Base-by-base conservation (phyloP, 257 asterid species). In the Knoxia roxburghii region DNA sequence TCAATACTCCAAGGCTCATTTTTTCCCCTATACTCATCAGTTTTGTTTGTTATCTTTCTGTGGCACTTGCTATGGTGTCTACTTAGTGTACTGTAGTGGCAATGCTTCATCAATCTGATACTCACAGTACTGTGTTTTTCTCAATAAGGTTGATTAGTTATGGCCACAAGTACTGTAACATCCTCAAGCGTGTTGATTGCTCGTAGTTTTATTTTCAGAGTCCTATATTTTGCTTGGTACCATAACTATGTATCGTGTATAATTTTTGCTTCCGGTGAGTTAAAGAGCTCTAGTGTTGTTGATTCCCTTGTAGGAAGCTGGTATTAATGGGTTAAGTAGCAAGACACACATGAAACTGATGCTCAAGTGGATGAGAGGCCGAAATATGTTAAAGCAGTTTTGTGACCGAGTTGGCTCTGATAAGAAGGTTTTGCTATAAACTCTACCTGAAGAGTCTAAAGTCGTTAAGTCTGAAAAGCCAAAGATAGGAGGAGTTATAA, bases 321-420 rank as follows among this genome's bases (percentile, higher is more conserved):
- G 86, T 32, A 72, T 92, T 66, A 79, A 75, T 72, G 96, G 96
- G 78, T 65, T 92, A 64, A 75, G 45, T 72, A 92, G 96, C 91
- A 92, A 92, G 81, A 89, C 95, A 8, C 97, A 87, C 85, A 76
- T 89, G 94, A 92, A 92, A 78, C 68, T 92, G 73, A 76, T 92
- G 91, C 89, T 92, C 40, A 86, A 92, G 80, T 92, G 98, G 97
- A 92, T 89, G 97, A 78, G 80, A 75, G 96, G 98, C 56, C 84
- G 91, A 77, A 83, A 77, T 72, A 89, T 92, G 96, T 87, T 89
- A 75, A 89, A 78, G 80, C 96, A 73, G 73, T 71, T 76, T n/a
- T 92, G 96, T 72, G 75, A 81, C 66, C 85, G 72, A 17, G 82
- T 82, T 11, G 98, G 98, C 41, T 84, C 95, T 43, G 79, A 35